Evolutionary conservation across 2,329 filamentous ascomycete genomes (phyloP), one percentile per base, ranked within the genome.

Genomic region (Beauveria caledonica): DNA sequence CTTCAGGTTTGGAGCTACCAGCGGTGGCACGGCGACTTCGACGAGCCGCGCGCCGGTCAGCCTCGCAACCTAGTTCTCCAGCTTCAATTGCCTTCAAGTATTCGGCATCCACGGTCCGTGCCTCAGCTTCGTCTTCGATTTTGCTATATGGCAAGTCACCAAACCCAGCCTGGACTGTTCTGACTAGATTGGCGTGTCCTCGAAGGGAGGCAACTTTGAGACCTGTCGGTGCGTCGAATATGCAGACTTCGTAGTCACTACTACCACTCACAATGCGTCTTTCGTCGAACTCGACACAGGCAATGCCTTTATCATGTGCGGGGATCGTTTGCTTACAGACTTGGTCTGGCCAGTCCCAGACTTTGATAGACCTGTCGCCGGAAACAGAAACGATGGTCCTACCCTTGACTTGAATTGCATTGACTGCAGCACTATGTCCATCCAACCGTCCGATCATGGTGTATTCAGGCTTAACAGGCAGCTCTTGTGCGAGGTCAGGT

Each of bases 201-300:
- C 86, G 82, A 9, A 99, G 79, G 68, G 89, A 93, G 17, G 92
- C 93, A 6, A 97, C 91, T 72, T 97, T 92, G 11, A 94, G 86
- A 4, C 89, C 89, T 0, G 91, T 92, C 50, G 84, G 82, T 49
- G 89, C 87, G 70, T 97, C 94, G 71, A 96, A 99, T 21, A 99
- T 94, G 66, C 94, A 92, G 36, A 99, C 91, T 45, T 94, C 92
- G 70, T 95, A 92, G 72, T 99, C 94, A 67, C 92, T 97, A 72
- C 92, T 97, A 3, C 94, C 94, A 67, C 91, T 97, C 56, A 99
- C 91, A 64, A 99, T 95, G 21, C 94, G 85, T 55, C 90, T 86
- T 27, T 91, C 92, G 70, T 99, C 94, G 69, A 94, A 97, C 73
- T 99, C 93, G 17, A 99, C 92, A 71, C 94, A 99, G 3, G 94